phyloP scores from a whole-genome alignment of 805 yeast species.

The Starmerella davenportii region DNA sequence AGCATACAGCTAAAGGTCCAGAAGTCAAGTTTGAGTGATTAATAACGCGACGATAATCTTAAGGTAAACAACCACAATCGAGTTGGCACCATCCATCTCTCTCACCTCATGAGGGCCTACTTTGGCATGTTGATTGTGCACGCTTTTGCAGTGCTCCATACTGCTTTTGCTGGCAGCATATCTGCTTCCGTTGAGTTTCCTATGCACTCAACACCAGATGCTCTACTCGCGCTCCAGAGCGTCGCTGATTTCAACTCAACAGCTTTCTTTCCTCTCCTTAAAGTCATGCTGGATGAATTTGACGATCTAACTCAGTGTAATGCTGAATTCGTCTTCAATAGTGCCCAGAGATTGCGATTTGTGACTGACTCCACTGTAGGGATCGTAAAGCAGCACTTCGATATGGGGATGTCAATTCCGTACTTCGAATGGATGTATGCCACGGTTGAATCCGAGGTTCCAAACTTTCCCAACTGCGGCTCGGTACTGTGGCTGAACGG shows the following conservation, averaged over 20 bases:
- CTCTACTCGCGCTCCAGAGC: slow-evolving; percentile 17
- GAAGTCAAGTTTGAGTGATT: too few species aligned
- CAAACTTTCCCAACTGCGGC: slow-evolving; percentile 22
- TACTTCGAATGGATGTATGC: slow-evolving; percentile 41
- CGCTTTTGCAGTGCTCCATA: too few species aligned
- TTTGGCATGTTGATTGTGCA: too few species aligned
- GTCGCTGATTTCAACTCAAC: slow-evolving; percentile 20
- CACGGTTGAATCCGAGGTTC: slow-evolving; percentile 20
- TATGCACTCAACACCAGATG: too few species aligned
- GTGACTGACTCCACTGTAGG: slow-evolving; percentile 8
- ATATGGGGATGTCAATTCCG: slow-evolving; percentile 37
- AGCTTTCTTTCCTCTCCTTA: slow-evolving; percentile 22
- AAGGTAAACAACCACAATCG: too few species aligned
- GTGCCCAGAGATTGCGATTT: slow-evolving; percentile 1
- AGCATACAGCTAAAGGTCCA: too few species aligned
- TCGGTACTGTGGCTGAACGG: slow-evolving; percentile 39
- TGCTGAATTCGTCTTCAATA: background rate
- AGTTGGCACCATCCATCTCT: too few species aligned
- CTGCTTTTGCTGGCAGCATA: too few species aligned
- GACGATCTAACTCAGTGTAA: background rate
- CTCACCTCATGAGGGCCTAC: too few species aligned
- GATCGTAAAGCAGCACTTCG: slow-evolving; percentile 28
- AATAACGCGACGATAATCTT: too few species aligned
- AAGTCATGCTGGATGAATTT: background rate
- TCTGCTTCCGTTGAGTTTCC: too few species aligned